Evolutionary conservation across 768 basidiomycete species (phyloP).

Genomic region (Leucocoprinus birnbaumii): DNA sequence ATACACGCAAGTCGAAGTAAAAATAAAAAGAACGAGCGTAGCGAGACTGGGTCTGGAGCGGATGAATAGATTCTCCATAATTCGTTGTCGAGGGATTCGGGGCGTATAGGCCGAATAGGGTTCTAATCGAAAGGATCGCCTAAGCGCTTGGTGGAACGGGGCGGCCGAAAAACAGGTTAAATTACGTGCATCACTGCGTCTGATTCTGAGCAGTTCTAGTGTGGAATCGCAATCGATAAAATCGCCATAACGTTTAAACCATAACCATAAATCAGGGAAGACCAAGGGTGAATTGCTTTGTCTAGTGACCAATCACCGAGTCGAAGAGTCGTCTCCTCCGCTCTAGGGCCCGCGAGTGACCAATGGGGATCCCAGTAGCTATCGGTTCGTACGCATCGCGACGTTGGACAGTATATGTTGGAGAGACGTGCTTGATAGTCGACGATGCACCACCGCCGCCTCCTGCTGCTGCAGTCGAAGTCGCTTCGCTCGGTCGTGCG

Average conservation of each 20-base stretch:
- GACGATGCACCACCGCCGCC: not conserved
- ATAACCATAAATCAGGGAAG: conserved; percentile 5
- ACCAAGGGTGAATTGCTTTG: not conserved
- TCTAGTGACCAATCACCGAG: conserved; percentile 9
- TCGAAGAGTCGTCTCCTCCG: conserved; percentile 10
- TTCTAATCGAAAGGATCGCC: not conserved
- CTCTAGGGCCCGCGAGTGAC: not conserved
- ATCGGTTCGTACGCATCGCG: not conserved
- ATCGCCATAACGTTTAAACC: conserved; percentile 8
- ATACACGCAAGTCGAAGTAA: not conserved
- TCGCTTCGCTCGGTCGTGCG: not conserved
- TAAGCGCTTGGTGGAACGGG: no score
- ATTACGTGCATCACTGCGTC: not conserved
- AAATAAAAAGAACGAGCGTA: not conserved
- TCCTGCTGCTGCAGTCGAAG: not conserved
- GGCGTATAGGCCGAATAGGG: not conserved
- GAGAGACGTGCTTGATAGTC: conserved; percentile 9
- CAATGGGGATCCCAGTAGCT: not conserved
- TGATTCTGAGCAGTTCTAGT: not conserved
- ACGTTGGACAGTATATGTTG: conserved; percentile 9
- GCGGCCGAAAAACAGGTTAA: no score
- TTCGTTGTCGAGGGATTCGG: not conserved
- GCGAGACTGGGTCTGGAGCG: not conserved
- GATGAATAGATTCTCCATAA: not conserved
- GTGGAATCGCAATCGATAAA: not conserved